Base-by-base conservation (phyloP, 2,329 filamentous ascomycete species). In the Tolypocladium inflatum region DNA sequence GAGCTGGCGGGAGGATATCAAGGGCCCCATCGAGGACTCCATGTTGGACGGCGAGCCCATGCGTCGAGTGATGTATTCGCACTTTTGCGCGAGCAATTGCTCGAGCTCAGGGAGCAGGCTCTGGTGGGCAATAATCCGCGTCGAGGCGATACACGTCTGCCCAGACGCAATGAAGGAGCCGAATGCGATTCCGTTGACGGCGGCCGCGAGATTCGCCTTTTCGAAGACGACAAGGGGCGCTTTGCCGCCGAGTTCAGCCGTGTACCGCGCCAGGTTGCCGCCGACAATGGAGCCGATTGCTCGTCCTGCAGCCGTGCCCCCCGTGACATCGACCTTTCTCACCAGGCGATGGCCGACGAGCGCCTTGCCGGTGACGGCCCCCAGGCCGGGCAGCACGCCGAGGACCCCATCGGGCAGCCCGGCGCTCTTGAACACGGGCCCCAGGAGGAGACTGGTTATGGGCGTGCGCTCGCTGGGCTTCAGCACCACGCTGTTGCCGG, bases 321-420 rank as follows among this genome's bases (percentile, higher is more conserved):
- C 88, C 42, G 88, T 91, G 65, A 91, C 85, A 63, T 89, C 87
- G 58, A 91, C 81, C 75, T 90, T 90, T 71, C 82, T 74, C 2
- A 81, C 72, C 2, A 78, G 69, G 2, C 70, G 70, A 58, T 81
- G 86, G 35, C 80, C 70, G 15, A 79, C 80, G 4, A 85, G 75
- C 0, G 76, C 75, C n/a, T 72, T 74, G 11, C 81, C 82, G 0
- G 82, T 85, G 1, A 73, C 73, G 0, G 67, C 60, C 1, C 83
- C 83, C 30, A 78, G 74, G 0, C 84, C 84, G 0, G 78, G 78
- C 0, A 87, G 66, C 3, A 90, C 79, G 68, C 81, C 86, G 68
- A 89, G 78, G 21, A 88, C 87, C 62, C 88, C 87, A 57, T 85
- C 81, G 2, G 88, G 88, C 65, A 90, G 80, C 23, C 88, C 88